Base-by-base conservation (phyloP, 164 flowering plant species). In the Echeveria elegans region DNA sequence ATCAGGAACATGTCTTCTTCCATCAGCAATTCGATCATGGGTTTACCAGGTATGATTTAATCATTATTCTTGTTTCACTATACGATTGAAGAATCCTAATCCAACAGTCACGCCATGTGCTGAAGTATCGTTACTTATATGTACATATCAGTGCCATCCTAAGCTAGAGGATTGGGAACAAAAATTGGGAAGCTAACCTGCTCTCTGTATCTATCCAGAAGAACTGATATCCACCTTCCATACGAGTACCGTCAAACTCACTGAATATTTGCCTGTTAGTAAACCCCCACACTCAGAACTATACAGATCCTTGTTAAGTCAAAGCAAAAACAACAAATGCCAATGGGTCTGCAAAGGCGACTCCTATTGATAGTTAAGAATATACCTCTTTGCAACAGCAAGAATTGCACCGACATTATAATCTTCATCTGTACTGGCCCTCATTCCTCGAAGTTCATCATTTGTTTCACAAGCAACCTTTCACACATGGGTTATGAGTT, bases 401-500 rank as follows among this genome's bases (percentile, higher is more conserved):
- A 94, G 97, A 43, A 94, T 88, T 24, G 93, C 84, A 70, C 93
- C 88, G 9, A 94, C 87, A 76, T 91, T 88, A 79, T 91, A 88
- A 65, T 89, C 99, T 79, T 88, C 96, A 56, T 88, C 77, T 65
- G 96, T 93, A 77, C 81, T 87, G 62, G 85, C 96, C 72, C 82
- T 79, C 61, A 91, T 82, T 47, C 80, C 77, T 68, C 89, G 96
- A 73, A 94, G 95, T 74, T 89, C 96, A 77, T 91, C 96, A 73
- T 92, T 95, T 37, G 97, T 92, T 78, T 95, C 99, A 66, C 88
- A 88, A 75, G 99, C 94, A 86, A 92, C 97, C 99, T 95, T 75
- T 26, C 19, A 30, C 38, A 38, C 48, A 32, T 45, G 58, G 63
- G 38, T 43, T 16, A 60, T 12, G 34, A 21, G 19, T 34, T 48